phyloP scores from a whole-genome alignment of 306 rosid genomes.

The Rosa persica region DNA sequence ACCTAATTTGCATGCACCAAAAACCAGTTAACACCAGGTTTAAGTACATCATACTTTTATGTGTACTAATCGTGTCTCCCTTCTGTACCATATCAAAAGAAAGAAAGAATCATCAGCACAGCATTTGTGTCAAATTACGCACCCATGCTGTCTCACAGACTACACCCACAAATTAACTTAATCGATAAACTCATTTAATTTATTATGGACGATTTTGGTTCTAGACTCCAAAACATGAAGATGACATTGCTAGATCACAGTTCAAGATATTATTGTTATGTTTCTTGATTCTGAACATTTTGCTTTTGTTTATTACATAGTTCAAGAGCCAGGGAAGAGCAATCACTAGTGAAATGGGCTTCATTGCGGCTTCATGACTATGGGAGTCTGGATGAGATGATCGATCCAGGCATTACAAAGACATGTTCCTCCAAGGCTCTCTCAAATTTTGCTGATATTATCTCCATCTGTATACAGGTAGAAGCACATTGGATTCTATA shows the following conservation, averaged over 20 bases:
- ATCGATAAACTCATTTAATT: neutral
- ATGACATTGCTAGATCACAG: neutral
- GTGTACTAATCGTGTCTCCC: slow-evolving; percentile 71
- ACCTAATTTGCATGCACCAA: slow-evolving; percentile 45
- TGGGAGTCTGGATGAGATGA: slow-evolving; percentile 60
- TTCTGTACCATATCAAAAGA: slow-evolving; percentile 73
- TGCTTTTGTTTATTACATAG: slow-evolving; percentile 31
- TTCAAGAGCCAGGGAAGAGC: slow-evolving; percentile 64
- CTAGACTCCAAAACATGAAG: neutral
- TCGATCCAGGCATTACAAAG: slow-evolving; percentile 59
- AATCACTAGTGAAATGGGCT: slow-evolving; percentile 79
- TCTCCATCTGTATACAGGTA: slow-evolving; percentile 79
- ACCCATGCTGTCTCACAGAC: slow-evolving; percentile 3
- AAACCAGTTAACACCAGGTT: slow-evolving; percentile 22
- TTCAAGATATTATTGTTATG: neutral
- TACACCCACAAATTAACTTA: neutral
- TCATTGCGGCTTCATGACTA: slow-evolving; percentile 61
- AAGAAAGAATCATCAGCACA: slow-evolving; percentile 25
- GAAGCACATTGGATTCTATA: neutral
- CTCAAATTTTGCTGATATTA: slow-evolving; percentile 60
- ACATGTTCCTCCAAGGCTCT: slow-evolving; percentile 57
- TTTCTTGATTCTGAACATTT: slow-evolving; percentile 5
- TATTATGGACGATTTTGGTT: neutral
- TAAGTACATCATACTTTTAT: neutral
- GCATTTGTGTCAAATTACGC: slow-evolving; percentile 17